Conservation (phyloP, 495 filamentous ascomycete genomes). For the Aspergillus incahuasiensis region DNA sequence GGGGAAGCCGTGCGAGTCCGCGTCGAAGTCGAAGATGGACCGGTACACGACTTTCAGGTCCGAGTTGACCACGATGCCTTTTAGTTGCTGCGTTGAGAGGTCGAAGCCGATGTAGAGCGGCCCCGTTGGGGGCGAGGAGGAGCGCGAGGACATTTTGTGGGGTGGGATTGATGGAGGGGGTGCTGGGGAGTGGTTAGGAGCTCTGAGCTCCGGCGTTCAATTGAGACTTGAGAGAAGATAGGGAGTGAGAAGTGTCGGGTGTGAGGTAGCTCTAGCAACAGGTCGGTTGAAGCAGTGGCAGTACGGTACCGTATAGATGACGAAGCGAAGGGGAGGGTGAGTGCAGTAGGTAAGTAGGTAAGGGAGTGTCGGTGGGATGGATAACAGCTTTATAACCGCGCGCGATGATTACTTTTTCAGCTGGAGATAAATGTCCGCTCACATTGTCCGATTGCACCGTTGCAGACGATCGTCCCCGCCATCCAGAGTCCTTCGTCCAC, state of each 20-base stretch:
- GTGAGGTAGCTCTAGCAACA: not conserved
- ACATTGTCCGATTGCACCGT: no score
- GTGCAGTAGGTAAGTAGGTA: no score
- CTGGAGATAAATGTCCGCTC: not conserved
- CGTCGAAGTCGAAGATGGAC: constrained; percentile 61
- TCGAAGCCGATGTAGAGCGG: constrained; percentile 91
- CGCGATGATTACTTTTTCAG: not conserved
- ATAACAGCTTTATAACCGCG: not conserved
- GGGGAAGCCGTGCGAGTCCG: constrained; percentile 66
- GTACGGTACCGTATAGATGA: not conserved
- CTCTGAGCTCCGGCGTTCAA: not conserved
- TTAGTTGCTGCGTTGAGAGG: constrained; percentile 93
- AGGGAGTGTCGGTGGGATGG: not conserved
- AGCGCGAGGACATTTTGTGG: constrained; percentile 23
- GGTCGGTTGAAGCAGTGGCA: not conserved
- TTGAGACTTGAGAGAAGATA: not conserved
- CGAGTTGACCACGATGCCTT: constrained; percentile 81
- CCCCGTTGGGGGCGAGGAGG: constrained; percentile 22
- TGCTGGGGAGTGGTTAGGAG: not conserved
- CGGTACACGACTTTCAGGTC: constrained; percentile 45
- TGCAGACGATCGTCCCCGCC: not conserved
- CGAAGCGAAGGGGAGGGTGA: not conserved
- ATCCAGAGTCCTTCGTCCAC: no score
- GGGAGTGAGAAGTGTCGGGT: no score
- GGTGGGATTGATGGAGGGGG: not conserved